Conservation (phyloP, 2,329 filamentous ascomycete species). For the Fusarium subtropicale region DNA sequence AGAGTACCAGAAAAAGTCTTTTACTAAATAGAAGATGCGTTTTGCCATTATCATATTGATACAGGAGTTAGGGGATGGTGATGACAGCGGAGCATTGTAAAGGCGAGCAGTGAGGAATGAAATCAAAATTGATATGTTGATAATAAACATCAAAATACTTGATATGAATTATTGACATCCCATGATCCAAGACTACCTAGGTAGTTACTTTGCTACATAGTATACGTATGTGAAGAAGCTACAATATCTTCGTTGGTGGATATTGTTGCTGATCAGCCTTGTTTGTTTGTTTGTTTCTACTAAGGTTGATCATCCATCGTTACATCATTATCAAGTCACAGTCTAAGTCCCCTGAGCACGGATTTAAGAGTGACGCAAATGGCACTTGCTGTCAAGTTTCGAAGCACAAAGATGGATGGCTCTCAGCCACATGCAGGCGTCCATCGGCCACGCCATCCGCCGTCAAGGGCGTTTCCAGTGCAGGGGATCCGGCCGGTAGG, state of each 20-base stretch:
- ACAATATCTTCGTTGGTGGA: conserved; percentile 12
- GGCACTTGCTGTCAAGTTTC: conserved; percentile 33
- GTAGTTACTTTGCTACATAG: no score
- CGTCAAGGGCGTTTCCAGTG: conserved; percentile 26
- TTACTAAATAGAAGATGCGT: conserved; percentile 5
- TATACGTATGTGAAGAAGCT: conserved; percentile 23
- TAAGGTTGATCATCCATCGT: conserved; percentile 16
- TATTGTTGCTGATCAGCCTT: conserved; percentile 18
- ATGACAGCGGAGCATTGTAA: conserved; percentile 9
- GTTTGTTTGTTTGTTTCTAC: neutral
- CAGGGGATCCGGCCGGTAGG: conserved; percentile 29
- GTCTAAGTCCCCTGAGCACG: conserved; percentile 8
- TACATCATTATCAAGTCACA: conserved; percentile 26
- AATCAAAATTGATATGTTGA: conserved; percentile 16
- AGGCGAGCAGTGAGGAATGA: conserved; percentile 6
- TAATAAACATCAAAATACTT: neutral
- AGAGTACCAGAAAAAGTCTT: conserved; percentile 12
- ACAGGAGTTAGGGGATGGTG: conserved; percentile 29
- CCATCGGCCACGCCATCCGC: conserved; percentile 36
- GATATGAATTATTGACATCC: conserved; percentile 2
- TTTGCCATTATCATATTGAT: conserved; percentile 20
- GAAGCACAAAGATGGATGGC: neutral
- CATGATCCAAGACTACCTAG: neutral
- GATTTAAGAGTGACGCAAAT: conserved; percentile 41
- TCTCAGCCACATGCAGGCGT: conserved; percentile 37